Evolutionary conservation across 495 filamentous ascomycete genomes (phyloP), one percentile per base, ranked within the genome.

Genomic region (Barbatosphaeria neglecta): DNA sequence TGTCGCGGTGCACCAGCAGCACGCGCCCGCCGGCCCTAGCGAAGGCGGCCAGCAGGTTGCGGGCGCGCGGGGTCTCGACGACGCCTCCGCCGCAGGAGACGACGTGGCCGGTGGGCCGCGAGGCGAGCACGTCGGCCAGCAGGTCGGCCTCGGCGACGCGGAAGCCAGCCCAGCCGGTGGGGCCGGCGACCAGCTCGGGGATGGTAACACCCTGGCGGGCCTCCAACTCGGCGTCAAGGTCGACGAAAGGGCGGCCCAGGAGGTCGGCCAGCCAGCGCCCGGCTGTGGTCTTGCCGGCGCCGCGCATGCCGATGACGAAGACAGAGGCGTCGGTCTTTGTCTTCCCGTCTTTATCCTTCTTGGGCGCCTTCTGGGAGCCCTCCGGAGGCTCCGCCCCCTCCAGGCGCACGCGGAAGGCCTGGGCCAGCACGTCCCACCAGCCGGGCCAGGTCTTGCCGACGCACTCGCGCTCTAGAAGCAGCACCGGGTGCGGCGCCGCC

Each of bases 401-500:
- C 18, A 97, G 64, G 20, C 76, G 63, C 22, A 83, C 85, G 13
- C 76, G 71, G 67, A 94, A 99, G 3, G 76, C 70, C 46, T 84
- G 77, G 25, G 81, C 77, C 44, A 95, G 58, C 35, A 80, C 77
- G 62, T 99, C 93, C 92, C 92, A 99, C 87, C 92, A 99, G 11
- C 89, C 92, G 0, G 92, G 92, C 92, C 93, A 99, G n/a, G 92
- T 99, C 75, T 99, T 99, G 37, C 83, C 90, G 18, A 87, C 84
- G 59, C 92, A 99, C 58, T 93, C 87, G 49, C 84, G 83, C 62
- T 99, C 92, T 6, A 81, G 69, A 44, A 99, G 82, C 23, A 95
- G 66, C 2, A 87, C 82, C 2, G 86, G 75, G 11, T 77, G 58
- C 5, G 92, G 85, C n/a, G 83, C 73, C 27, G 84, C 72, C 20